phyloP scores from a whole-genome alignment of 2,329 filamentous ascomycete genomes.

The Ambrosiella cleistominuta region DNA sequence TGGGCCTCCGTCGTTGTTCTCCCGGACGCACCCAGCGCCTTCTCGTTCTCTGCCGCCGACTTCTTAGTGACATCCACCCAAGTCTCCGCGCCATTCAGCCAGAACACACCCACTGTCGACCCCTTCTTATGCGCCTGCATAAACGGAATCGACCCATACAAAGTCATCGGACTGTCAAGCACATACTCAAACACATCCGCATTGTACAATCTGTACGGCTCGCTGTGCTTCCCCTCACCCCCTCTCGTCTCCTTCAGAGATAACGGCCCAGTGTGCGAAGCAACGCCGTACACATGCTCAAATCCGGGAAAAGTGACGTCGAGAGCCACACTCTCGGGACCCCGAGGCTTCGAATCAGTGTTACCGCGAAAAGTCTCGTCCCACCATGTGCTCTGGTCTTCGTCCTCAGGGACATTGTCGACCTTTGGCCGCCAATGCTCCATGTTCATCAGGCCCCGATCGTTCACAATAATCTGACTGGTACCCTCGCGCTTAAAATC shows the following conservation, averaged over 20 bases:
- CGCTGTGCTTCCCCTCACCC: slow-evolving; percentile 64
- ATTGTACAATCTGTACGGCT: slow-evolving; percentile 93
- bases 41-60: slow-evolving; percentile 55
- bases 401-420: slow-evolving; percentile 33
- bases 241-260: slow-evolving; percentile 83
- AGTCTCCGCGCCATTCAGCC: slow-evolving; percentile 92
- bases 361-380: slow-evolving; percentile 91
- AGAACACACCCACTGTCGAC: slow-evolving; percentile 90
- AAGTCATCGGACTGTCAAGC: slow-evolving; percentile 91
- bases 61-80: slow-evolving; percentile 97
- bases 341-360: slow-evolving; percentile 86
- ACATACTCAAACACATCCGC: slow-evolving; percentile 96
- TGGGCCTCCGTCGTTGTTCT: slow-evolving; percentile 74
- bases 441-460: slow-evolving; percentile 75
- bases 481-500: slow-evolving; percentile 73
- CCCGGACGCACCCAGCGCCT: slow-evolving; percentile 51
- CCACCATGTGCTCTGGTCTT: slow-evolving; percentile 89
- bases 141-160: slow-evolving; percentile 92
- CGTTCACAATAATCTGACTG: slow-evolving; percentile 75
- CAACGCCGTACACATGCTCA: slow-evolving; percentile 82
- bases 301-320: slow-evolving; percentile 90
- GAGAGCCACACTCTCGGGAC: slow-evolving; percentile 77
- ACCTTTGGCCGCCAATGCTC: slow-evolving; percentile 90
- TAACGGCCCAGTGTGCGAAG: slow-evolving; percentile 76
- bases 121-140: slow-evolving; percentile 94